Evolutionary conservation across 2,329 filamentous ascomycete genomes (phyloP), one percentile per base, ranked within the genome.

Genomic region (Mollisia scopiformis): DNA sequence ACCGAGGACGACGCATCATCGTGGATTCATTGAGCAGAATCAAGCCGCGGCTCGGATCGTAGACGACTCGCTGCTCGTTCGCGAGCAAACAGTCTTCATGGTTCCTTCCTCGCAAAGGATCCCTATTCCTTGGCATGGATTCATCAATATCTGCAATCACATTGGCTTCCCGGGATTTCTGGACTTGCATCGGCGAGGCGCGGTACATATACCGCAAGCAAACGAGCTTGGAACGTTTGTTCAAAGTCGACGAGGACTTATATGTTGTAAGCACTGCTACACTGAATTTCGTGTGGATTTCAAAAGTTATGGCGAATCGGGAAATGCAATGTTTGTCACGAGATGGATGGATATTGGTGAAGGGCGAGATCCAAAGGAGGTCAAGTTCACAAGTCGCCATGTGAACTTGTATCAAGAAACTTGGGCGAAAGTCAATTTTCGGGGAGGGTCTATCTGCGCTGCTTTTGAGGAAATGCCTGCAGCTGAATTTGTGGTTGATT

Each of bases 271-370:
- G 19, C 31, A 55, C 30, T 65, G 57, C 37, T 30, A 55, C 30
- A 65, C 55, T 1, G 61, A 65, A 39, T 55, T 65, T 4, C 55
- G 55, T 6, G 49, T 65, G 23, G 58, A 59, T 25, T 65, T 65
- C n/a, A 63, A 63, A 33, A 53, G 61, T n/a, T 61, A 57, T 14
- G 61, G 61, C 10, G 55, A 25, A 23, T 54, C 28, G 8, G 51
- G 60, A 1, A 60, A 60, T 33, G 60, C 57, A 13, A 50, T 65
- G 57, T 65, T 65, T 30, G 21, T 65, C 8, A 65, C 62, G 23
- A 52, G 28, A 21, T 63, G 63, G 62, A 65, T 61, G 54, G 60
- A 63, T 58, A 13, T 62, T 35, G 62, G 62, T 14, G 54, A 61
- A 30, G 60, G 60, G 2, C 28, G 49, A 6, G 49, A 59, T 53